These are phyloP conservation scores for Bassia scoparia DNA, from an alignment of 148 eudicot species.

Conservation along the genomic window DNA sequence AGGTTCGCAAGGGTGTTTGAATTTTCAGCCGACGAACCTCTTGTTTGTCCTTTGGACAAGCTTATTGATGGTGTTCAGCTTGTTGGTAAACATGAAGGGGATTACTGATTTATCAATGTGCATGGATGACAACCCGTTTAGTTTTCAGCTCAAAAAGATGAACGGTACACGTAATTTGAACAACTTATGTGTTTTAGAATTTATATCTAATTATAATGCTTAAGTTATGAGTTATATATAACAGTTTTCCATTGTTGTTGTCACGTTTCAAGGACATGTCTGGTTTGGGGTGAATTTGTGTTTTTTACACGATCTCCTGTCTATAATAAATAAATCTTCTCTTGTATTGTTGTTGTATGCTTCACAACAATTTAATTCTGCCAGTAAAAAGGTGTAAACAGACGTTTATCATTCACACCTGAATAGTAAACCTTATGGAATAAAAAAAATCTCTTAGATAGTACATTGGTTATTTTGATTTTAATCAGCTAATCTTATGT, in stretches of 20 bases:
- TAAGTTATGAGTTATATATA: not conserved
- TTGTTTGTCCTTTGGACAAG: constrained; percentile 63
- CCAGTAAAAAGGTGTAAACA: too few relatives aligned
- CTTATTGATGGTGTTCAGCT: constrained; percentile 81
- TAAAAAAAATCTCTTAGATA: too few relatives aligned
- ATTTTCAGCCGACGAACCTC: constrained; percentile 80
- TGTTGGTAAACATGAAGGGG: constrained; percentile 94
- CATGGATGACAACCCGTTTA: constrained; percentile 97
- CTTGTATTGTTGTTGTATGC: too few relatives aligned
- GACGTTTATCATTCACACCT: too few relatives aligned
- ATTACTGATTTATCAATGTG: constrained; percentile 98
- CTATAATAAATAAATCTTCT: not conserved
- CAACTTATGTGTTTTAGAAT: not conserved
- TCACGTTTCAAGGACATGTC: too few relatives aligned
- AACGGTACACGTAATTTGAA: constrained; percentile 58
- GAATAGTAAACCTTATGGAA: too few relatives aligned
- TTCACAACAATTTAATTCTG: too few relatives aligned
- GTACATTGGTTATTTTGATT: not conserved
- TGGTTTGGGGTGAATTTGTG: not conserved
- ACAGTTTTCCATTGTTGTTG: too few relatives aligned
- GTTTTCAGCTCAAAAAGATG: constrained; percentile 93
- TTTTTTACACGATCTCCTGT: not conserved
- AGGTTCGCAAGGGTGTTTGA: constrained; percentile 74
- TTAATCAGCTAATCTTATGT: not conserved
- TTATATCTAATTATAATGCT: not conserved